phyloP scores from a whole-genome alignment of 1,139 yeast species.

The Sugiyamaella novakii region DNA sequence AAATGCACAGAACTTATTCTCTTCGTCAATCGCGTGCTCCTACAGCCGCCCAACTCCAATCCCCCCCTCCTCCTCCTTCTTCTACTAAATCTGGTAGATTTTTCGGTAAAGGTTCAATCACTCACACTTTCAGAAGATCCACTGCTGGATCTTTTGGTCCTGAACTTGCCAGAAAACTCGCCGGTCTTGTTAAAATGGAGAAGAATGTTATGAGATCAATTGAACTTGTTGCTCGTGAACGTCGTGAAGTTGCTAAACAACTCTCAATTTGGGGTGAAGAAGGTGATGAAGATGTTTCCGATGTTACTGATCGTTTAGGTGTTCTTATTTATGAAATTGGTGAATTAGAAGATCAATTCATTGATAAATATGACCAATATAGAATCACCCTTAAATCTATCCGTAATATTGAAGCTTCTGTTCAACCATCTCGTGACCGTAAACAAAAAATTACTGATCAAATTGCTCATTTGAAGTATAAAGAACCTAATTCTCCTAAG shows the following conservation, averaged over 20 bases:
- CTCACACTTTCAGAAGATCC: conserved; percentile 77
- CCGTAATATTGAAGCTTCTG: conserved; percentile 95
- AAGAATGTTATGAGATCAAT: conserved; percentile 93
- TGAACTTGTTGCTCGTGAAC: conserved; percentile 91
- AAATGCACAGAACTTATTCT: conserved; percentile 98
- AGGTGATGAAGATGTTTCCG: conserved; percentile 95
- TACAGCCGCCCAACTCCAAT: conserved; percentile 90
- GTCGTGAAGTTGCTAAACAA: conserved; percentile 96
- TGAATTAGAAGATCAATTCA: conserved; percentile 96
- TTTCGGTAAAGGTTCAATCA: conserved; percentile 87
- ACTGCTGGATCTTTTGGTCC: conserved; percentile 96
- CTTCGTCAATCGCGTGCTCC: conserved; percentile 95
- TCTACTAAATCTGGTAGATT: conserved; percentile 81
- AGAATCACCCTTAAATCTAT: conserved; percentile 92
- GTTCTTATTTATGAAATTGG: conserved; percentile 95
- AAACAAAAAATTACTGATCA: conserved; percentile 97
- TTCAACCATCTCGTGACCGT: conserved; percentile 97
- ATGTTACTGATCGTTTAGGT: conserved; percentile 95
- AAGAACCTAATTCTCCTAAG: conserved; percentile 97
- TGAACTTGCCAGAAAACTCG: conserved; percentile 86
- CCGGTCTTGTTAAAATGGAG: conserved; percentile 92
- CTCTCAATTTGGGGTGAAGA: conserved; percentile 97
- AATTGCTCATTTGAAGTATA: conserved; percentile 96
- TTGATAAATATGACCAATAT: conserved; percentile 97
- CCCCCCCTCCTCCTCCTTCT: conserved; percentile 94